Conservation (phyloP, 768 basidiomycete species). For the Kwoniella botswanensis region DNA sequence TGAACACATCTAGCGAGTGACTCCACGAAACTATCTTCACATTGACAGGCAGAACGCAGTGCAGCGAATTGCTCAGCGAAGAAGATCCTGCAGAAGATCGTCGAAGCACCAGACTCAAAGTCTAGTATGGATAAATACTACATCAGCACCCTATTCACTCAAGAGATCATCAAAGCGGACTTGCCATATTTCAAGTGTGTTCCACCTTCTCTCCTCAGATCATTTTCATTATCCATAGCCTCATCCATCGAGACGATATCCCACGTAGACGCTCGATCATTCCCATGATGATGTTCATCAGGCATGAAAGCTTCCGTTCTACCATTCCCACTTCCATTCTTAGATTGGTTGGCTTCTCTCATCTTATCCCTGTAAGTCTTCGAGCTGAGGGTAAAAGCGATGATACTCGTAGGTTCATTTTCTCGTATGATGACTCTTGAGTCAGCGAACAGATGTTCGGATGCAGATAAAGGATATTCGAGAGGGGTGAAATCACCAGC, state of each 20-base stretch:
- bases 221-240: constrained; percentile 51
- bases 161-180: constrained; percentile 15
- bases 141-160: too few relatives aligned
- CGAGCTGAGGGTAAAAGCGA: constrained; percentile 78
- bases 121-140: constrained; percentile 61
- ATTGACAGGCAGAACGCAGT: constrained; percentile 86
- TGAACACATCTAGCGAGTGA: constrained; percentile 91
- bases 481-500: constrained; percentile 65
- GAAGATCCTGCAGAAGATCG: constrained; percentile 90
- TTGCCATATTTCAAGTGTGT: constrained; percentile 58
- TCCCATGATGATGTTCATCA: constrained; percentile 72
- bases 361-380: constrained; percentile 58
- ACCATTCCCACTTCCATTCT: constrained; percentile 61
- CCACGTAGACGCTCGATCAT: constrained; percentile 88
- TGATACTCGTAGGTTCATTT: constrained; percentile 97
- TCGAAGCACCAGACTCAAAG: constrained; percentile 85
- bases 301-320: constrained; percentile 89
- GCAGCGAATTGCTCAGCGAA: constrained; percentile 98
- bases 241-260: constrained; percentile 85
- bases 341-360: constrained; percentile 35
- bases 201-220: constrained; percentile 41
- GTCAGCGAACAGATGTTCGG: constrained; percentile 90
- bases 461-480: constrained; percentile 60
- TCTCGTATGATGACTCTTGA: constrained; percentile 93
- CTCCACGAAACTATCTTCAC: constrained; percentile 91